Base-by-base conservation (phyloP, 495 filamentous ascomycete genomes). In the Daldinia vernicosa region DNA sequence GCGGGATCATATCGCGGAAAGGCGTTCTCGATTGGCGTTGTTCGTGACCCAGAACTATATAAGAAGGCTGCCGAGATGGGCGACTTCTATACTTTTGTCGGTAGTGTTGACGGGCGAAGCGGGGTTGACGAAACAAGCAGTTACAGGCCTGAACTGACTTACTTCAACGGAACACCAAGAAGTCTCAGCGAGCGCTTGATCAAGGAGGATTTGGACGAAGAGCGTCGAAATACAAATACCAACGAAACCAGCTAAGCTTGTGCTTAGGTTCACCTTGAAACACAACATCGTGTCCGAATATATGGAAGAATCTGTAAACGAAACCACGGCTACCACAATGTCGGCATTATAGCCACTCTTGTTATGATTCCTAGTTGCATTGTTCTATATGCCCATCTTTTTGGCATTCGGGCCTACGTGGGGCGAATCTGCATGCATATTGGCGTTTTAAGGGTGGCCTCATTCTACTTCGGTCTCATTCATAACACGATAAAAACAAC, bases 181-280 rank as follows among this genome's bases (percentile, higher is more conserved):
- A 84, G 81, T 60, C 76, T 85, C 27, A 76, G 80, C 51, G 80
- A 84, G 77, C 74, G 78, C 43, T 54, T 85, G 63, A 78, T 82
- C 32, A 66, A 80, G 47, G 83, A 84, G 61, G 83, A 84, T 40
- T 51, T 69, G 28, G 64, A 67, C 27, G 69, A 72, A 51, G 62
- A 68, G 26, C 69, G 63, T 30, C 66, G 58, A 61, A 69, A 58
- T 58, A 63, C 57, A 26, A 59, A 72, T 35, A 47, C 61, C 47
- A 73, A 70, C 54, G 50, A 51, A 47, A 53, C 37, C 33, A 19
- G 50, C 52, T 68, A 53, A 60, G 33, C 15, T 59, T 32, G 33
- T 27, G 17, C 32, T 9, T 30, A 22, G 19, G 24, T 39, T 26
- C 12, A 55, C 32, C 56, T 22, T 19, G 22, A 8, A 70, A 40